phyloP scores from a whole-genome alignment of 2,329 filamentous ascomycete species.

The Diaporthe eres region DNA sequence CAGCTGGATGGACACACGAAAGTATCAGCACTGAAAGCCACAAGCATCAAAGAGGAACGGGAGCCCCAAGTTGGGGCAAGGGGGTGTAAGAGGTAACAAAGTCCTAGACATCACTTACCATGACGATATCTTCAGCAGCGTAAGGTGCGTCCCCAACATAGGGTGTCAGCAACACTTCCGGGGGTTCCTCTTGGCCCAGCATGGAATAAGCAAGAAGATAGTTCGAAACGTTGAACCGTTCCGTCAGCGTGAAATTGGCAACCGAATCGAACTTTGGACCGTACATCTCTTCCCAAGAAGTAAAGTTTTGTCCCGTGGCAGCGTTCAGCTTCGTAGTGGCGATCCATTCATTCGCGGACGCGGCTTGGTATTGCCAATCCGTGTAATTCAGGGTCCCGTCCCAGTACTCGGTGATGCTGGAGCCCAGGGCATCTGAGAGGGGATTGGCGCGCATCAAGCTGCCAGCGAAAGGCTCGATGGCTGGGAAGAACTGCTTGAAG shows the following conservation, averaged over 20 bases:
- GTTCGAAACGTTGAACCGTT: slow-evolving; percentile 36
- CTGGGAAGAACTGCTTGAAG: slow-evolving; percentile 10
- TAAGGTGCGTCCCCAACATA: neutral
- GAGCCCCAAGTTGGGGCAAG: too few relatives aligned
- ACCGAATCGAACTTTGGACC: neutral
- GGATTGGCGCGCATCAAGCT: neutral
- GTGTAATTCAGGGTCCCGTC: neutral
- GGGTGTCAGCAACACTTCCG: neutral
- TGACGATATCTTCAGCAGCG: neutral
- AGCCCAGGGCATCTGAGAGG: neutral
- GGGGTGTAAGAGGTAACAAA: too few relatives aligned
- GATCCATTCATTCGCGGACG: slow-evolving; percentile 17
- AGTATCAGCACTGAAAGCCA: too few relatives aligned
- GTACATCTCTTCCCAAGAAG: neutral
- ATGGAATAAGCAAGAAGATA: neutral
- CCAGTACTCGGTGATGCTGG: neutral
- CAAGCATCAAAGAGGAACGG: too few relatives aligned
- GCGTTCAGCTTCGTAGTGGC: neutral
- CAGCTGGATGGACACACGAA: slow-evolving; percentile 38
- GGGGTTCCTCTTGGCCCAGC: neutral
- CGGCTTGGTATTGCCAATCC: neutral
- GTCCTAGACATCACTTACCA: neutral
- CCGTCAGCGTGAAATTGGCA: slow-evolving; percentile 6
- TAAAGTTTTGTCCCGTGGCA: neutral
- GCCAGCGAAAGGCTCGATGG: neutral